Percentiles rank a stretch among this genome's conserved stretches.
Evolutionary conservation across 805 yeast species (phyloP).

Genomic region (Starmerella riodocensis): DNA sequence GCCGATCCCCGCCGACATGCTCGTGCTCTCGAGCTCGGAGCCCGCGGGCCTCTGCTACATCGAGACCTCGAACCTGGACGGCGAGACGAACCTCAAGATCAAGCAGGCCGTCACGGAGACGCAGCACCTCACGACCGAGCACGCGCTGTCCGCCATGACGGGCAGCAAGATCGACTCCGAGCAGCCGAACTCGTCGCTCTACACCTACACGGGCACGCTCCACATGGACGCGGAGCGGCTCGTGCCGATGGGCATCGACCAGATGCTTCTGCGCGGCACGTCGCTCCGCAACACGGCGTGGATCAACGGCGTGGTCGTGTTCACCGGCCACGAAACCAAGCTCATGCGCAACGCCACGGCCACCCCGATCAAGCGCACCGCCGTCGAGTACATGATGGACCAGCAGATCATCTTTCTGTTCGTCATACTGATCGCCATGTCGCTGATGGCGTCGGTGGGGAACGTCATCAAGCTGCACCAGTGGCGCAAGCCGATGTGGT

Average conservation of each 20-base stretch:
- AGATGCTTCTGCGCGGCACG: constrained; percentile 86
- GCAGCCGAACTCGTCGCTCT: constrained; percentile 84
- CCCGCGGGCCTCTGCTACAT: constrained; percentile 97
- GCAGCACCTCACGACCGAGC: constrained; percentile 51
- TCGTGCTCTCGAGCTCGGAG: constrained; percentile 79
- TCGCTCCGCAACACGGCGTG: constrained; percentile 86
- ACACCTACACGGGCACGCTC: constrained; percentile 87
- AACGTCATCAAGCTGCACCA: constrained; percentile 61
- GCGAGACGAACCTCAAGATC: constrained; percentile 92
- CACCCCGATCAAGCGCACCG: constrained; percentile 92
- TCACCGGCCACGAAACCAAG: constrained; percentile 97
- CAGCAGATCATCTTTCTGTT: constrained; percentile 82
- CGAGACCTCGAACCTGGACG: constrained; percentile 95
- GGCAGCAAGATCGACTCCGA: constrained; percentile 60
- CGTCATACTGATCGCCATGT: constrained; percentile 56
- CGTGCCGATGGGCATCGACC: constrained; percentile 78
- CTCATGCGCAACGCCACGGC: constrained; percentile 98
- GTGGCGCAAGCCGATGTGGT: constrained; percentile 41
- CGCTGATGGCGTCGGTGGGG: constrained; percentile 76
- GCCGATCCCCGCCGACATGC: constrained; percentile 85
- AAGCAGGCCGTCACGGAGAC: constrained; percentile 82
- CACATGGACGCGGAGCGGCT: constrained; percentile 28
- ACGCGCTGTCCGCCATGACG: constrained; percentile 38
- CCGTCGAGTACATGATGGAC: constrained; percentile 90
- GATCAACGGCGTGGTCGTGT: constrained; percentile 86